These are phyloP conservation scores for Sugiyamaella mastotermitis DNA, from an alignment of 805 yeast species.

Conservation along the genomic window DNA sequence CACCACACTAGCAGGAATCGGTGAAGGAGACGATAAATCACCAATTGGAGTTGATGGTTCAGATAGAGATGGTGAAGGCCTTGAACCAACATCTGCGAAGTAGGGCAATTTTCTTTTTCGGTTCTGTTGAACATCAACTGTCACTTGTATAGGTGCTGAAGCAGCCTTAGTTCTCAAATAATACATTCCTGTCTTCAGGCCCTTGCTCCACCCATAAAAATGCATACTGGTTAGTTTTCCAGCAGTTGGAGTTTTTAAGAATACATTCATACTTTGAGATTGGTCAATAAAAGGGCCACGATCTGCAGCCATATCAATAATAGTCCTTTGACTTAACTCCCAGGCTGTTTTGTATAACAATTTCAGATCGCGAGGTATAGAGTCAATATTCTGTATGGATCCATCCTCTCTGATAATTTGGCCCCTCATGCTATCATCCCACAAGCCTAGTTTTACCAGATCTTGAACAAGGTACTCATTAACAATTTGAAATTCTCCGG, in stretches of 20 bases:
- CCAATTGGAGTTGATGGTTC: slow-evolving; percentile 1
- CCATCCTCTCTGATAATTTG: slow-evolving; percentile 71
- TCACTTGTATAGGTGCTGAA: slow-evolving; percentile 87
- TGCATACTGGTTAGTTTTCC: slow-evolving; percentile 95
- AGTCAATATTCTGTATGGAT: slow-evolving; percentile 67
- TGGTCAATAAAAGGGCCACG: slow-evolving; percentile 69
- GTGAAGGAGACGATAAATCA: background rate
- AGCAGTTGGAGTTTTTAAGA: slow-evolving; percentile 80
- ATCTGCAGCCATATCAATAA: slow-evolving; percentile 79
- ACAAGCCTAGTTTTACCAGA: slow-evolving; percentile 66
- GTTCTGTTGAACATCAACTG: too few relatives aligned
- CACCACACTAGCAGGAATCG: too few relatives aligned
- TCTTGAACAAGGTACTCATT: slow-evolving; percentile 77
- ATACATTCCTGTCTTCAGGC: slow-evolving; percentile 96
- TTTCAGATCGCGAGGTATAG: slow-evolving; percentile 65
- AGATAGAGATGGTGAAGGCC: too few relatives aligned
- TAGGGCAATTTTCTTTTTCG: too few relatives aligned
- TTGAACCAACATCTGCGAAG: too few relatives aligned
- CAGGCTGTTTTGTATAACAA: slow-evolving; percentile 80
- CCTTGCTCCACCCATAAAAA: slow-evolving; percentile 95
- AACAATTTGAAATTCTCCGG: slow-evolving; percentile 90
- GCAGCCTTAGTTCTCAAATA: slow-evolving; percentile 95
- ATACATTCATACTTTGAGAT: slow-evolving; percentile 89
- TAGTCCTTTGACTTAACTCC: slow-evolving; percentile 79
- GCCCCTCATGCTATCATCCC: slow-evolving; percentile 71